Evolutionary conservation across 345 rosid species (phyloP), one percentile per base, ranked within the genome.

Genomic region (Salix exigua): DNA sequence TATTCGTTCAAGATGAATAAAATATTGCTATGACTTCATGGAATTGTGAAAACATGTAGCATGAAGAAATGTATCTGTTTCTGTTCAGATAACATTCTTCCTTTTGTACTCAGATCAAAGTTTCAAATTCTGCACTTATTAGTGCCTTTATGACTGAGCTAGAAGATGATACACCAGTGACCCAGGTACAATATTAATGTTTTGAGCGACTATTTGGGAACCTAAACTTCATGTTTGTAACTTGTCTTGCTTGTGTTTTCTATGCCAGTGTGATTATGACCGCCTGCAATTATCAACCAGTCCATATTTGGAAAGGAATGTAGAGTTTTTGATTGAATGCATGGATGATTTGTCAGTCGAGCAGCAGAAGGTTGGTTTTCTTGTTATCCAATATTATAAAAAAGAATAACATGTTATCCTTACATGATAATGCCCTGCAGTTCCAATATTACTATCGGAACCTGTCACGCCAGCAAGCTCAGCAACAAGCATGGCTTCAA

Each of bases 401-500:
- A 23, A 8, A 65, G 61, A 64, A 21, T 66, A 42, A 35, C n/a
- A 19, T 73, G 40, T 55, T n/a, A 61, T 35, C 35, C 48, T 78
- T 38, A 80, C 68, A 21, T 48, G 44, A 44, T 71, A 68, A 28
- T 64, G 6, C 51, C 68, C 73, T 86, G 7, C 90, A 96, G 99
- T 92, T 92, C 82, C 99, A 96, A 87, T 96, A 75, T 75, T 82
- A 96, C 85, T 83, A 96, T 79, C 80, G 99, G 26, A 92, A 87
- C 78, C 81, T 94, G 77, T 88, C 97, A 40, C 97, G 99, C 35
- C 98, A 96, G 77, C 99, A 96, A 88, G 93, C 88, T 2, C 99
- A 96, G 77, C 99, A 96, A 78, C 99, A 96, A 85, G 86, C 97
- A 71, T 94, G 99, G 99, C 92, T 96, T 82, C 99, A 96, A 83